These are phyloP conservation scores for Alternaria sp. DNA, from an alignment of 2,329 filamentous ascomycete genomes.

Conservation along the genomic window DNA sequence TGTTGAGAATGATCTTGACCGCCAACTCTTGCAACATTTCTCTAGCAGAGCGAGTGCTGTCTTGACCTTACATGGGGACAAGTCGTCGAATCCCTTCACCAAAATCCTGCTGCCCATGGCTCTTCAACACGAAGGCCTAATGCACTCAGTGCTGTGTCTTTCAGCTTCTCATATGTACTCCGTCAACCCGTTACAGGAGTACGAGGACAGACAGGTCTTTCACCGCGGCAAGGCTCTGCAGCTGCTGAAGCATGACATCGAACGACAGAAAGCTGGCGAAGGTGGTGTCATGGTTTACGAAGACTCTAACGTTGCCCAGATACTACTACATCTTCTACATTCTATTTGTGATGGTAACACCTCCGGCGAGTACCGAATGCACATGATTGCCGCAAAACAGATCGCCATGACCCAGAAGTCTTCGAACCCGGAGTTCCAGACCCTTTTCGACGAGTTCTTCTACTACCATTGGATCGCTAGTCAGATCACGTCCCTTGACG, in stretches of 20 bases:
- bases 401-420: constrained; percentile 69
- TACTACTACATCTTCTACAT: constrained; percentile 67
- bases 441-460: constrained; percentile 78
- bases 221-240: constrained; percentile 54
- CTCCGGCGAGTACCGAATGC: constrained; percentile 77
- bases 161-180: constrained; percentile 77
- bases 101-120: constrained; percentile 85
- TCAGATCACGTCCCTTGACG: constrained; percentile 64
- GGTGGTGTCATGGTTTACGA: constrained; percentile 52
- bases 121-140: constrained; percentile 78
- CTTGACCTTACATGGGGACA: constrained; percentile 81
- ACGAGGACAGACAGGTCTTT: constrained; percentile 60
- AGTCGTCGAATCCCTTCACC: constrained; percentile 80
- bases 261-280: constrained; percentile 50
- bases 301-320: constrained; percentile 68
- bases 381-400: constrained; percentile 77
- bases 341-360: constrained; percentile 68
- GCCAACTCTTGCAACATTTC: constrained; percentile 84
- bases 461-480: constrained; percentile 77
- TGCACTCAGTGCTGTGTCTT: constrained; percentile 88
- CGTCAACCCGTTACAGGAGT: constrained; percentile 58
- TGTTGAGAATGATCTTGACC: constrained; percentile 81
- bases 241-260: constrained; percentile 59
- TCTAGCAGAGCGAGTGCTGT: constrained; percentile 80
- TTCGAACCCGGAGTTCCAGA: constrained; percentile 73